A percentile compares a stretch with the other conserved stretches of the same genome.
Conservation (phyloP, 805 yeast species). For the Sugiyamaella lignohabitans region DNA sequence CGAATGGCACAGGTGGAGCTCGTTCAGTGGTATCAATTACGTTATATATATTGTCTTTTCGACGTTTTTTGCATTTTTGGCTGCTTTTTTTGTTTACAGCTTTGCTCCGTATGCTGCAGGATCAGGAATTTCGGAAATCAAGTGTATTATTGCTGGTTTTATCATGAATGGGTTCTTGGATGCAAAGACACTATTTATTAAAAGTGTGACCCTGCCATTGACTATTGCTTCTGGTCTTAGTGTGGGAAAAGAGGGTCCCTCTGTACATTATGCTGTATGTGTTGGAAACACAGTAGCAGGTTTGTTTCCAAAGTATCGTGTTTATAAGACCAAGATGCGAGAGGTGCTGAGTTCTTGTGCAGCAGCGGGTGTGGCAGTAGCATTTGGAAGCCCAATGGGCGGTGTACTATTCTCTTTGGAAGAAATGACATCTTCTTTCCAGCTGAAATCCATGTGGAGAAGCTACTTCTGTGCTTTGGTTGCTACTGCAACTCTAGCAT, state of each 20-base stretch:
- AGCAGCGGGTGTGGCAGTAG: slow-evolving; percentile 98
- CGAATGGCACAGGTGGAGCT: slow-evolving; percentile 67
- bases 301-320: slow-evolving; percentile 37
- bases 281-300: slow-evolving; percentile 78
- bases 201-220: slow-evolving; percentile 75
- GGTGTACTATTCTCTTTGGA: slow-evolving; percentile 93
- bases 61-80: slow-evolving; percentile 50
- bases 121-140: slow-evolving; percentile 94
- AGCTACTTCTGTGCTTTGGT: slow-evolving; percentile 85
- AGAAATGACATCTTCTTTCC: slow-evolving; percentile 74
- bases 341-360: slow-evolving; percentile 82
- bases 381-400: slow-evolving; percentile 96
- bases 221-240: slow-evolving; percentile 90
- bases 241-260: slow-evolving; percentile 97
- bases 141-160: slow-evolving; percentile 90
- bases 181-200: slow-evolving; percentile 63
- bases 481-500: slow-evolving; percentile 74
- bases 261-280: slow-evolving; percentile 96
- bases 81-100: slow-evolving; percentile 61
- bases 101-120: slow-evolving; percentile 94
- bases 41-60: slow-evolving; percentile 54
- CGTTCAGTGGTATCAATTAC: slow-evolving; percentile 41
- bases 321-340: slow-evolving; percentile 32
- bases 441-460: slow-evolving; percentile 78
- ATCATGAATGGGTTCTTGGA: slow-evolving; percentile 70